Conservation (phyloP, 2,329 filamentous ascomycete genomes). For the Furcasterigmium furcatum region DNA sequence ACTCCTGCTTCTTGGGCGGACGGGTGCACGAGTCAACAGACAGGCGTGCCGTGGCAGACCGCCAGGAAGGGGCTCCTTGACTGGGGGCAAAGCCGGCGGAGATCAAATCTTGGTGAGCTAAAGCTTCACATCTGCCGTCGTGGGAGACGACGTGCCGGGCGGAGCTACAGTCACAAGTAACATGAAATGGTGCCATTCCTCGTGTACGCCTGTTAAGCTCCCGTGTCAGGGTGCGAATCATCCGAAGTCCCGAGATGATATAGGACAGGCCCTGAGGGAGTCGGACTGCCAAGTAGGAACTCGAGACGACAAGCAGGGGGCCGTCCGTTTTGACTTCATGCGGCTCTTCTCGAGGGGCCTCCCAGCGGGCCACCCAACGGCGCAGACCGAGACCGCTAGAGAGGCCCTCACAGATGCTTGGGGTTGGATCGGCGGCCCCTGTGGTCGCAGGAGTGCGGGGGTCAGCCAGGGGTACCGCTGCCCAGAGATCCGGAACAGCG, state of each 20-base stretch:
- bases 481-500: too few relatives aligned
- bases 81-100: too few relatives aligned
- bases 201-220: neutral
- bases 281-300: neutral
- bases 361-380: neutral
- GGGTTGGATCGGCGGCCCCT: neutral
- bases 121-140: too few relatives aligned
- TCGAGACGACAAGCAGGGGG: neutral
- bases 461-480: neutral
- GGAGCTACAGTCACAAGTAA: neutral
- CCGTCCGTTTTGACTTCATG: neutral
- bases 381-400: neutral
- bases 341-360: neutral
- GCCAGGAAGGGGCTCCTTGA: neutral
- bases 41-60: neutral
- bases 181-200: neutral
- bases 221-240: neutral
- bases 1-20: neutral
- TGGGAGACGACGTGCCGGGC: too few relatives aligned
- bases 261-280: neutral
- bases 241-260: neutral
- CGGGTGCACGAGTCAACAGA: neutral
- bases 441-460: neutral
- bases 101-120: too few relatives aligned
- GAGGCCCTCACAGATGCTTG: neutral